Evolutionary conservation across 2,329 filamentous ascomycete genomes (phyloP), one percentile per base, ranked within the genome.

Genomic region (Triangularia verruculosa): DNA sequence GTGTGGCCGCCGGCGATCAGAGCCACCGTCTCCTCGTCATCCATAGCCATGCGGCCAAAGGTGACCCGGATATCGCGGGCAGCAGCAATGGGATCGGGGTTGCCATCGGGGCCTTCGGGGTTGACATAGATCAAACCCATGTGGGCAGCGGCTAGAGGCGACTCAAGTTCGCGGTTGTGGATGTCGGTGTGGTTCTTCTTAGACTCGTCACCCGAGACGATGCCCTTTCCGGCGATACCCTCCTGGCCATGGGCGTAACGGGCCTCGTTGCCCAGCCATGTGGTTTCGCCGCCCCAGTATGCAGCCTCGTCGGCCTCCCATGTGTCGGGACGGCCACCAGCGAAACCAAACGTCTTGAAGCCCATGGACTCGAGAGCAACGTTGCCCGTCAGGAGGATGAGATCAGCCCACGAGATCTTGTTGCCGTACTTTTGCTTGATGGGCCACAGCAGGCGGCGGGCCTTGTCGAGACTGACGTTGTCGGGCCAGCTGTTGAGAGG

Each of bases 71-170:
- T 93, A 71, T 93, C 90, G 63, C 82, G 77, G 51, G 86, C 90
- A 1, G 90, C 83, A 13, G 88, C 87, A 47, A 88, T 75, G 20
- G 89, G 87, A 72, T 93, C 89, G 2, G 89, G 88, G 61, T 84
- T 83, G 65, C 86, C 89, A 69, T 92, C 87, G 27, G 90, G 90
- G 7, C 90, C 90, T 75, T 92, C 88, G 2, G 90, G 90, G 79
- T 93, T 92, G 66, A 92, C 89, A 74, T 93, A 93, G 74, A 93
- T 93, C 71, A 93, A 78, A 72, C 90, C 90, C 86, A 91, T 90
- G 77, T 90, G 86, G 28, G 87, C 80, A 52, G 89, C 86, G 7
- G 80, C 89, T 13, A 93, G 76, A 1, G 89, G 89, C 71, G 82
- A 76, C 77, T 92, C 89, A 5, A 91, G 82, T 24, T 91, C 82